These are phyloP conservation scores for Neofusicoccum sp. DNA, from an alignment of 2,329 filamentous ascomycete species.

Conservation along the genomic window DNA sequence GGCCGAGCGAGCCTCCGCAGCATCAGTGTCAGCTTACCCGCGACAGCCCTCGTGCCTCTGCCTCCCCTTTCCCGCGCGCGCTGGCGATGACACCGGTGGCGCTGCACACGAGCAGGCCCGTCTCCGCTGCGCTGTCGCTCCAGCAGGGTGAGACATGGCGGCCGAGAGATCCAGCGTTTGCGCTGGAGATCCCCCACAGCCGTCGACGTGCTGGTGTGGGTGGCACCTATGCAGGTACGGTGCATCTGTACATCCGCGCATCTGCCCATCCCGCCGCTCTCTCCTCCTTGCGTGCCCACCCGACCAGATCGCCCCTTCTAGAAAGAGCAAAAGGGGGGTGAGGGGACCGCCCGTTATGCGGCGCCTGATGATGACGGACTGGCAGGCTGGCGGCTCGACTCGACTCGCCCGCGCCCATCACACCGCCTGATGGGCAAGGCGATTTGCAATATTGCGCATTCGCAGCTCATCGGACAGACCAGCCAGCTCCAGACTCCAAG, in stretches of 20 bases:
- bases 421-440: too few species aligned
- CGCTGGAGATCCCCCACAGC: constrained; percentile 16
- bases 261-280: not conserved
- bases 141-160: constrained; percentile 10
- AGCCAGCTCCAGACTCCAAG: not conserved
- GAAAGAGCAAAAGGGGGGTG: not conserved
- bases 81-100: constrained; percentile 9
- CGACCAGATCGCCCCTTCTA: constrained; percentile 6
- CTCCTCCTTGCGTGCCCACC: constrained; percentile 4
- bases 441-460: too few species aligned
- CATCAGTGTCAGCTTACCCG: too few species aligned
- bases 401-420: too few species aligned
- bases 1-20: constrained; percentile 10
- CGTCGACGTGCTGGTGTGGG: not conserved
- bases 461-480: constrained; percentile 1
- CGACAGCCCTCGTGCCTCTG: too few species aligned
- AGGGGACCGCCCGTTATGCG: not conserved
- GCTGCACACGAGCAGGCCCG: not conserved
- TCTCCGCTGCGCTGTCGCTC: not conserved
- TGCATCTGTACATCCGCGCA: not conserved
- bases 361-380: not conserved
- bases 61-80: not conserved
- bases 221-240: constrained; percentile 10
- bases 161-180: not conserved
- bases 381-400: too few species aligned